These are phyloP conservation scores for Pulveroboletus frians DNA, from an alignment of 768 basidiomycete species.

Conservation along the genomic window DNA sequence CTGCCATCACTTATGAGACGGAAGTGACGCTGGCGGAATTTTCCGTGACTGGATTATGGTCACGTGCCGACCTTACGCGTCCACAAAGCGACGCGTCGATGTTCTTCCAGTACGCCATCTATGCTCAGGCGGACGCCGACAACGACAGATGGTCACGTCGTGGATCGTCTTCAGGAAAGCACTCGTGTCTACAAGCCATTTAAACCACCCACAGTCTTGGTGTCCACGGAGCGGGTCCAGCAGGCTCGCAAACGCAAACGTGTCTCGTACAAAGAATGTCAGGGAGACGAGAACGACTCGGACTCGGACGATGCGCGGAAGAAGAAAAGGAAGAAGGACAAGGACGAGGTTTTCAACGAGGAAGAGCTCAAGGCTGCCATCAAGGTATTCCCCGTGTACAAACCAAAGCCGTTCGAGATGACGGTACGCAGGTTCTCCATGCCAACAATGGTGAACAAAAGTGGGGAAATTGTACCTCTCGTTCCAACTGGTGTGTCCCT, in stretches of 20 bases:
- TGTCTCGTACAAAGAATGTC: constrained; percentile 77
- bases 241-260: constrained; percentile 81
- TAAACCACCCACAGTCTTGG: constrained; percentile 58
- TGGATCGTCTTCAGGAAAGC: constrained; percentile 69
- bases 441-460: constrained; percentile 71
- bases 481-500: constrained; percentile 66
- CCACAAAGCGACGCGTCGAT: neutral
- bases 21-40: neutral
- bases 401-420: constrained; percentile 70
- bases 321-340: constrained; percentile 66
- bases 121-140: constrained; percentile 73
- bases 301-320: constrained; percentile 46
- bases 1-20: neutral
- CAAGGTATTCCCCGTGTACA: constrained; percentile 73
- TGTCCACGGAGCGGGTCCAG: constrained; percentile 47
- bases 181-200: constrained; percentile 73
- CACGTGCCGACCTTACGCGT: constrained; percentile 24
- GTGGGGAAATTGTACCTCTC: constrained; percentile 56
- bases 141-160: constrained; percentile 60
- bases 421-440: constrained; percentile 68
- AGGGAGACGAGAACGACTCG: constrained; percentile 50
- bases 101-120: neutral
- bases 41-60: neutral
- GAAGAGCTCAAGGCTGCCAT: constrained; percentile 58
- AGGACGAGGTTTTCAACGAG: constrained; percentile 55